Evolutionary conservation across 169 alveolate species (phyloP), one percentile per base, ranked within the genome.

Genomic region (Cryptosporidium ubiquitum): DNA sequence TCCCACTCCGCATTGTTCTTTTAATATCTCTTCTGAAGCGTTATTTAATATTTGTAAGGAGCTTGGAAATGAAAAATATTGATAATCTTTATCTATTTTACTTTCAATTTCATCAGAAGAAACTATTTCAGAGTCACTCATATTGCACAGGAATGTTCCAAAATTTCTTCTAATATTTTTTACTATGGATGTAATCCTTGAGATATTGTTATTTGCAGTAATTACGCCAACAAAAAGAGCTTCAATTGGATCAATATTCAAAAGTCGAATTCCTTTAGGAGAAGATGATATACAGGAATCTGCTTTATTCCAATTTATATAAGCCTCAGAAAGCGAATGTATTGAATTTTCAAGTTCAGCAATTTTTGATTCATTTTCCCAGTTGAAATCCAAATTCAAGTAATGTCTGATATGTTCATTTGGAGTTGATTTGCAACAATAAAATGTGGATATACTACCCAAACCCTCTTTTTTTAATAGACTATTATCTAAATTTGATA

Each of bases 211-310:
- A 42, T 79, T 79, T 42, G 89, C 89, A 37, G 89, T 79, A 47
- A 79, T 61, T 26, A 79, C 75, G 4, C 79, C 89, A 12, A 64
- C 73, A 79, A 79, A 79, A 3, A 64, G 73, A 60, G 89, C 89
- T 47, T 79, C 89, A 58, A 79, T 64, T 35, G 89, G 89, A 49
- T 79, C 89, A 64, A 79, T 79, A 61, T 79, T 79, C 4, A 79
- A 47, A 26, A 79, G 68, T 18, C 89, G 18, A 42, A 79, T 61
- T 6, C 89, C 89, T 29, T 40, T 79, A 16, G 74, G 89, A n/a
- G 79, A 79, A 12, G 89, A 74, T 14, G 40, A 37, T 35, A 79
- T 79, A 5, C 42, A 60, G 35, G 58, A 14, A 18, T 79, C 89
- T 20, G 39, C 35, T 31, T 79, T 44, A 42, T 60, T 66, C 89